Evolutionary conservation across 140 eudicot genomes (phyloP).

Genomic region (Cichorium intybus): DNA sequence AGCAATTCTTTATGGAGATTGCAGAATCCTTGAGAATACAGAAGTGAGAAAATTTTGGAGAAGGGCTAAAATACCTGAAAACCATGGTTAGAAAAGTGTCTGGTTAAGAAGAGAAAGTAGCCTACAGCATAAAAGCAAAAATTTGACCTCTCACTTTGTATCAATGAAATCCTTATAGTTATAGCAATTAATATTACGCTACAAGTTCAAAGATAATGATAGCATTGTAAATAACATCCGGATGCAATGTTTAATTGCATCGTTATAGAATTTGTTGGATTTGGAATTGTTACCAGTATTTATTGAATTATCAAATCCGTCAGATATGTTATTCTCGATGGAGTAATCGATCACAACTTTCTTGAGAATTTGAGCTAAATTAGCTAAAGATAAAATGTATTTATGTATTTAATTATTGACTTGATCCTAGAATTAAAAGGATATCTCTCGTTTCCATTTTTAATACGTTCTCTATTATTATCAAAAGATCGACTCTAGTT

Average conservation of each 20-base stretch:
- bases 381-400: slow-evolving; percentile 9
- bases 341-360: background rate
- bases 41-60: background rate
- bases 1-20: slow-evolving; percentile 14
- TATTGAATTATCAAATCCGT: slow-evolving; percentile 3
- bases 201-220: background rate
- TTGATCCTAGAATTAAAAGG: background rate
- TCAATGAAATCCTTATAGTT: background rate
- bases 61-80: slow-evolving; percentile 25
- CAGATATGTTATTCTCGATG: background rate
- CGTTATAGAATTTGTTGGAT: background rate
- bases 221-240: slow-evolving; percentile 2
- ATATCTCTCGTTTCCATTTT: background rate
- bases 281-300: background rate
- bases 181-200: background rate
- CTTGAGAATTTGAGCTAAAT: slow-evolving; percentile 1
- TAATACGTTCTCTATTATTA: background rate
- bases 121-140: background rate
- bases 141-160: background rate
- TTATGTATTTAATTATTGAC: background rate
- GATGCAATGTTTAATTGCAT: background rate
- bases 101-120: background rate
- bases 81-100: background rate
- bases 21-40: slow-evolving; percentile 22
- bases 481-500: slow-evolving; percentile 1